These are phyloP conservation scores for Epichloe bromicola DNA, from an alignment of 2,329 filamentous ascomycete species.

Conservation along the genomic window DNA sequence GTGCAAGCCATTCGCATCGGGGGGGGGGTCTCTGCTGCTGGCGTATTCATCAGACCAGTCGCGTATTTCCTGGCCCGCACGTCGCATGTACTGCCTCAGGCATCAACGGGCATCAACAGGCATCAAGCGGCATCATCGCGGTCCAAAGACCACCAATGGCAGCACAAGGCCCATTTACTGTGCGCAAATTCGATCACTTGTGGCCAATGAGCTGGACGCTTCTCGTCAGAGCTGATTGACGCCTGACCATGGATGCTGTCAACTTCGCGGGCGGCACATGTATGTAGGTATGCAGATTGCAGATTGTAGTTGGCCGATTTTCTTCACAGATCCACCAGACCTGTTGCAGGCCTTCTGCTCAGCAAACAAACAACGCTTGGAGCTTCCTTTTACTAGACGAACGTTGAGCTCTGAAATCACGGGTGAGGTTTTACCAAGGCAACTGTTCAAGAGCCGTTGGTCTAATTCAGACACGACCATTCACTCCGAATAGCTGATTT, in stretches of 20 bases:
- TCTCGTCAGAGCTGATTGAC: not conserved
- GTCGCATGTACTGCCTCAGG: conserved; percentile 18
- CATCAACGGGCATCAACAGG: not conserved
- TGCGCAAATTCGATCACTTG: conserved; percentile 1
- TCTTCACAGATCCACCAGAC: no score
- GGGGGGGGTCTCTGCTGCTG: not conserved
- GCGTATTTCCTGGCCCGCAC: conserved; percentile 15
- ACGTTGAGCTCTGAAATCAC: no score
- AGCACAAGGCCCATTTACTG: conserved; percentile 1
- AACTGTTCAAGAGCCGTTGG: not conserved
- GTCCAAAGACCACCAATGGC: conserved; percentile 5
- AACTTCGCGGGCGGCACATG: no score
- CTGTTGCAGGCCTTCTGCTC: no score
- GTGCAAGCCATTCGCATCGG: no score
- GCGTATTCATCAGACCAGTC: conserved; percentile 15
- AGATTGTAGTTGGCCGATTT: no score
- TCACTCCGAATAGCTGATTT: not conserved
- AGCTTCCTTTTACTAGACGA: no score
- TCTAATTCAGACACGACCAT: not conserved
- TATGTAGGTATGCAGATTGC: no score
- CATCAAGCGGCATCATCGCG: conserved; percentile 2
- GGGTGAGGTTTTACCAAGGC: not conserved
- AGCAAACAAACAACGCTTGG: no score
- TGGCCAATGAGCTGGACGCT: conserved; percentile 1
- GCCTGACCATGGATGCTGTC: not conserved